Evolutionary conservation across 805 yeast species (phyloP), one percentile per base, ranked within the genome.

Genomic region (Candida hungchunana): DNA sequence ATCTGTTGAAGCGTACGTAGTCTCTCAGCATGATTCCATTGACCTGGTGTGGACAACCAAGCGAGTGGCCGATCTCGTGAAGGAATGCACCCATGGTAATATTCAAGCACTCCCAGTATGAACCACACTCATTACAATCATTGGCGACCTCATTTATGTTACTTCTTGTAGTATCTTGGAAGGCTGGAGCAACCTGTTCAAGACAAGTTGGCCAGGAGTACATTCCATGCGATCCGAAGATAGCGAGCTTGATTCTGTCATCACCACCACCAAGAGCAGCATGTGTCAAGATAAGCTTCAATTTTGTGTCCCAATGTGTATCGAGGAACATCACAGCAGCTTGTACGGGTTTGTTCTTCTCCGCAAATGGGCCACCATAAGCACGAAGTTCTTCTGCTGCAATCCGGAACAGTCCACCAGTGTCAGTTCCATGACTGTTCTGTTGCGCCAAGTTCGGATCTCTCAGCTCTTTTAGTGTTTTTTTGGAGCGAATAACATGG

Each of bases 261-360:
- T 71, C 70, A 10, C 93, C 93, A 19, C 97, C 97, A 30, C 97
- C 97, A 13, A 90, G 63, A 0, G 97, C 97, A 2, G 97, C 97
- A 62, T 93, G 97, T 2, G 87, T 86, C 24, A 77, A 58, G 31
- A 93, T 78, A 44, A 83, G 60, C 14, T 76, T 66, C 21, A 62
- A 59, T 27, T 61, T 50, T 2, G 64, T 59, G 56, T 89, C 95
- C 83, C 87, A 93, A 53, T 82, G 88, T 1, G 94, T 71, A 60
- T 93, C 98, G 47, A 88, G 57, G 47, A 78, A 81, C 56, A 90
- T 67, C 16, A 84, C 90, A 0, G 97, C 96, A 16, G 93, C 94
- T 50, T 84, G 85, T 3, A 48, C 50, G 1, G 81, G 80, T 7
- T 71, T 67, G 7, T 62, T 60, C 9, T 48, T 48, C 12, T 60